Evolutionary conservation across 2,329 filamentous ascomycete species (phyloP), one percentile per base, ranked within the genome.

Genomic region (Aspergillus arachidicola): DNA sequence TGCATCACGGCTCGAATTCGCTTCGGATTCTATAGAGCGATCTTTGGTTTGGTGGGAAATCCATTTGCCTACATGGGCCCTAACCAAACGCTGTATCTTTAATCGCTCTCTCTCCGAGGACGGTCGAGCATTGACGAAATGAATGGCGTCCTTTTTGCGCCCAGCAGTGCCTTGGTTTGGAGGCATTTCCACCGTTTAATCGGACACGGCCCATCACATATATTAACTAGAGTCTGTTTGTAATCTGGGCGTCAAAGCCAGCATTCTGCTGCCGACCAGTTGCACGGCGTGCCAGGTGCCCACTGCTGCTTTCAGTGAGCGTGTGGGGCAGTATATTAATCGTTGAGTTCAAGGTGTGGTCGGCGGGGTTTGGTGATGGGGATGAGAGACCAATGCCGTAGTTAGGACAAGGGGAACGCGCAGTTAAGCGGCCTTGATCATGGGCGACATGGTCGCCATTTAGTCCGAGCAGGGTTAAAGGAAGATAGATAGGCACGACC

Each of bases 21-120:
- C 41, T 26, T 65, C 64, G 12, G 60, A 48, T 48, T 55, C 67
- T 10, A 61, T 53, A 12, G 67, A 63, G 55, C 72, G 72, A 34
- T 74, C 73, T 63, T 72, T 76, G 36, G 73, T 75, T 58, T 76
- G 74, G 23, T 73, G 72, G 58, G 74, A 76, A 53, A 76, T 76
- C 74, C 73, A 76, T 66, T 71, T 68, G n/a, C 74, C 74, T 14
- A 76, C 74, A 60, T 76, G 74, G 9, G 74, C 73, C 53, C 74
- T 71, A n/a, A 76, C 74, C 51, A 72, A 45, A 16, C 70, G 71
- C 54, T 75, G 72, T 4, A 73, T 72, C 46, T 65, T 68, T 21
- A 70, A 28, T 46, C 69, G 69, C 53, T 76, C 74, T 0, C 58
- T 64, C 26, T 76, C 73, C 2, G 73, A 71, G 19, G 73, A 46